Evolutionary conservation across 2,329 filamentous ascomycete genomes (phyloP).

Genomic region (Septoria petroselini): DNA sequence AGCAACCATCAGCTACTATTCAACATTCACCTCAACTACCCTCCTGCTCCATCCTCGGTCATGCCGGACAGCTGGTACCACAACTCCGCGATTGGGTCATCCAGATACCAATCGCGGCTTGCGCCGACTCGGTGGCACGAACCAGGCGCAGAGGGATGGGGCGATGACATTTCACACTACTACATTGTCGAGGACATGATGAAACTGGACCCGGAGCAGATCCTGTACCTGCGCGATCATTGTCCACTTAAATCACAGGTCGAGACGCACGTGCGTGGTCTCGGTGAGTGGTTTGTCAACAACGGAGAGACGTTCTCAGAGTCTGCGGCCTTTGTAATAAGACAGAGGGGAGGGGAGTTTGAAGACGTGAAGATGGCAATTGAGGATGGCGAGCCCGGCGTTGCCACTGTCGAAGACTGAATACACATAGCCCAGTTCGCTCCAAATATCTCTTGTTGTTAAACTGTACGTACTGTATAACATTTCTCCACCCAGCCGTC

Average conservation of each 20-base stretch:
- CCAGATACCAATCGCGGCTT: slow-evolving; percentile 48
- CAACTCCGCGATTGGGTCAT: slow-evolving; percentile 35
- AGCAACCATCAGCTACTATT: slow-evolving; percentile 51
- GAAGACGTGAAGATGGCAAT: slow-evolving; percentile 61
- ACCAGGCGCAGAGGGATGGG: slow-evolving; percentile 60
- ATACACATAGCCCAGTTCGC: no score
- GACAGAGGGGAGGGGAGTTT: slow-evolving; percentile 53
- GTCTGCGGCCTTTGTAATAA: slow-evolving; percentile 56
- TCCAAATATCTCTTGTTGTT: no score
- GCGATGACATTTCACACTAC: slow-evolving; percentile 61
- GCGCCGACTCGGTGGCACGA: slow-evolving; percentile 51
- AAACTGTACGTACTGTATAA: no score
- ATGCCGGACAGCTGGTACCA: slow-evolving; percentile 41
- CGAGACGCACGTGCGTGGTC: slow-evolving; percentile 50
- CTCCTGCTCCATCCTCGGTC: slow-evolving; percentile 33
- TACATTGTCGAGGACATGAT: slow-evolving; percentile 64
- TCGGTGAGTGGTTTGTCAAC: slow-evolving; percentile 62
- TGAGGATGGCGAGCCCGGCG: slow-evolving; percentile 68
- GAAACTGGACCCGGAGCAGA: slow-evolving; percentile 60
- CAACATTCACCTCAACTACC: slow-evolving; percentile 41
- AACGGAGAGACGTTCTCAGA: slow-evolving; percentile 62
- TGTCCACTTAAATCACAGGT: slow-evolving; percentile 57
- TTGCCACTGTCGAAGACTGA: slow-evolving; percentile 44
- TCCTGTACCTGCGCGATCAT: slow-evolving; percentile 57
- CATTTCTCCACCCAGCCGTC: no score